Percentiles rank a stretch among this genome's conserved stretches.
phyloP scores from a whole-genome alignment of 2,329 filamentous ascomycete species.

The Drechslerella coelobrocha region DNA sequence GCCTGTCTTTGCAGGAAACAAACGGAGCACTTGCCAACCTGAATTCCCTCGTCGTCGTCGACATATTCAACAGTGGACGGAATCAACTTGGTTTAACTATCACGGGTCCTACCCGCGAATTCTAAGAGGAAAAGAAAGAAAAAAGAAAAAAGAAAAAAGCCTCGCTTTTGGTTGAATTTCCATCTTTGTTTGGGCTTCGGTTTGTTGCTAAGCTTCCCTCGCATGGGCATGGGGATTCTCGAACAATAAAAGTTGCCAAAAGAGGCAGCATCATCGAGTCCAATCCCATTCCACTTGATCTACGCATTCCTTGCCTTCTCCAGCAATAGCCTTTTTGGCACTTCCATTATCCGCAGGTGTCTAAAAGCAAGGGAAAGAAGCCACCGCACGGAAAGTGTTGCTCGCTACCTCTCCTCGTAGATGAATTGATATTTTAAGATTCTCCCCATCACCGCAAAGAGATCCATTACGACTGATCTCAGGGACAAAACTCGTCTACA shows the following conservation, averaged over 20 bases:
- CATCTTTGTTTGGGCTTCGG: slow-evolving; percentile 21
- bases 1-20: slow-evolving; percentile 16
- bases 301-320: slow-evolving; percentile 48
- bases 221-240: slow-evolving; percentile 39
- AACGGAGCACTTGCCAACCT: slow-evolving; percentile 35
- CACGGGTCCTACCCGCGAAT: slow-evolving; percentile 1
- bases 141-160: slow-evolving; percentile 14
- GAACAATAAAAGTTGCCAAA: slow-evolving; percentile 40
- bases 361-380: slow-evolving; percentile 44
- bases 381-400: slow-evolving; percentile 7
- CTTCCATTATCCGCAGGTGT: slow-evolving; percentile 37
- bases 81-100: background rate
- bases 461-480: slow-evolving; percentile 25
- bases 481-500: slow-evolving; percentile 45
- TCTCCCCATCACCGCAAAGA: background rate
- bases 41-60: slow-evolving; percentile 20
- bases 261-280: slow-evolving; percentile 45
- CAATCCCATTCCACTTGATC: slow-evolving; percentile 48
- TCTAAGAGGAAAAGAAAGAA: too few species aligned
- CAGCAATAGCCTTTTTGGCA: slow-evolving; percentile 41
- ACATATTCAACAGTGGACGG: slow-evolving; percentile 9
- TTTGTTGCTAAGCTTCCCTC: slow-evolving; percentile 12
- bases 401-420: slow-evolving; percentile 4
- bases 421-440: background rate
- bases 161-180: slow-evolving; percentile 22